Conservation (phyloP, 306 rosid species). For the Medicago ruthenica region DNA sequence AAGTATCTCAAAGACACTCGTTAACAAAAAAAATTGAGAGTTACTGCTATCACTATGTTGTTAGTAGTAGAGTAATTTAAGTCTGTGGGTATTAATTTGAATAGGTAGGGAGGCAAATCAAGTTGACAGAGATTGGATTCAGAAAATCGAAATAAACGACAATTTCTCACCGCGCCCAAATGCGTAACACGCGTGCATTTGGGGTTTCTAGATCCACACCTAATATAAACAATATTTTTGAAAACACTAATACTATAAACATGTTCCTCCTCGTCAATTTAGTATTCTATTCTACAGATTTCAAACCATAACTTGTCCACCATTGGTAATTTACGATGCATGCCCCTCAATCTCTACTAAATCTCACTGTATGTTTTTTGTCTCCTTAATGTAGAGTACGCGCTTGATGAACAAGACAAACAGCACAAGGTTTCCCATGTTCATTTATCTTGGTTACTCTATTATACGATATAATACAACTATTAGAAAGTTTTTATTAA, state of each 20-base stretch:
- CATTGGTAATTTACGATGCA: constrained; percentile 42
- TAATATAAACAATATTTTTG: neutral
- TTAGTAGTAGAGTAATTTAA: neutral
- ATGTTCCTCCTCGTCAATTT: neutral
- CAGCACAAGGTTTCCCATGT: constrained; percentile 10
- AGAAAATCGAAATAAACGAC: constrained; percentile 46
- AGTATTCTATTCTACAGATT: constrained; percentile 11
- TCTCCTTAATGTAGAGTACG: neutral
- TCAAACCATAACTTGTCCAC: constrained; percentile 25
- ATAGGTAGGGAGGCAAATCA: constrained; percentile 33
- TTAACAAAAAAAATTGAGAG: too few relatives aligned
- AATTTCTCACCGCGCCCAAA: constrained; percentile 43
- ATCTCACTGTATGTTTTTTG: neutral
- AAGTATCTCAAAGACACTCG: too few relatives aligned
- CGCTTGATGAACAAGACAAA: neutral
- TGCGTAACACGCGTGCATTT: constrained; percentile 45
- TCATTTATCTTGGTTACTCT: constrained; percentile 26
- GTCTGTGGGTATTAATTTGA: constrained; percentile 5
- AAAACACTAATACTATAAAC: neutral
- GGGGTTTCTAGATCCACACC: constrained; percentile 43
- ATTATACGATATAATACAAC: neutral
- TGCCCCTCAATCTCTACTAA: constrained; percentile 10
- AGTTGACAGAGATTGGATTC: constrained; percentile 47
- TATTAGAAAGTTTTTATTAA: neutral
- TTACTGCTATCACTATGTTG: too few relatives aligned